Conservation (phyloP, 1,284 basidiomycete species). For the Ganoderma lingzhi region DNA sequence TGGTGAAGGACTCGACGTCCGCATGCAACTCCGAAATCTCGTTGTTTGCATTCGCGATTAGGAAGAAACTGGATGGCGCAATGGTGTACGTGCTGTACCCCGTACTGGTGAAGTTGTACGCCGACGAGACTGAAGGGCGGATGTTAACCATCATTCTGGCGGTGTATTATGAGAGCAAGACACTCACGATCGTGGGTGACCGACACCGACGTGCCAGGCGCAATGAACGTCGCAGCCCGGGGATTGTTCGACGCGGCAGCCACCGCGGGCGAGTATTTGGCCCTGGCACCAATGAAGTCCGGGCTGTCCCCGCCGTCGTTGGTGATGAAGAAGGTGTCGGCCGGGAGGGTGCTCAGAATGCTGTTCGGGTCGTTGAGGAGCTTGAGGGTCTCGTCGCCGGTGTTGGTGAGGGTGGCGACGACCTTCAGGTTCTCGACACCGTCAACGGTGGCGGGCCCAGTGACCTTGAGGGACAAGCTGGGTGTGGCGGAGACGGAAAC, state of each 20-base stretch:
- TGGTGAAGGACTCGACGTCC: not conserved
- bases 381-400: not conserved
- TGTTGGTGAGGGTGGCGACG: not conserved
- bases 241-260: not conserved
- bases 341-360: not conserved
- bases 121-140: not conserved
- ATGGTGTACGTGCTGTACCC: not conserved
- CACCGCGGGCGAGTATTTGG: not conserved
- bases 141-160: too few species aligned
- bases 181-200: not conserved
- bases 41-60: not conserved
- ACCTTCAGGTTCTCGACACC: not conserved
- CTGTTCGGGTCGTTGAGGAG: not conserved
- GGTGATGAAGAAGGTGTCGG: not conserved
- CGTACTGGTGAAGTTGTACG: not conserved
- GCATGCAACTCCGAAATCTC: not conserved
- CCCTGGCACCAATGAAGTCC: not conserved
- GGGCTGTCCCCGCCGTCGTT: not conserved
- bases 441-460: not conserved
- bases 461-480: not conserved
- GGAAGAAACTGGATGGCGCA: not conserved
- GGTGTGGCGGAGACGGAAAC: not conserved
- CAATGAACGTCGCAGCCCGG: not conserved
- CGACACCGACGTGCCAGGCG: not conserved
- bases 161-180: not conserved